Base-by-base conservation (phyloP, 345 rosid species). In the Eucalyptus pauciflora region DNA sequence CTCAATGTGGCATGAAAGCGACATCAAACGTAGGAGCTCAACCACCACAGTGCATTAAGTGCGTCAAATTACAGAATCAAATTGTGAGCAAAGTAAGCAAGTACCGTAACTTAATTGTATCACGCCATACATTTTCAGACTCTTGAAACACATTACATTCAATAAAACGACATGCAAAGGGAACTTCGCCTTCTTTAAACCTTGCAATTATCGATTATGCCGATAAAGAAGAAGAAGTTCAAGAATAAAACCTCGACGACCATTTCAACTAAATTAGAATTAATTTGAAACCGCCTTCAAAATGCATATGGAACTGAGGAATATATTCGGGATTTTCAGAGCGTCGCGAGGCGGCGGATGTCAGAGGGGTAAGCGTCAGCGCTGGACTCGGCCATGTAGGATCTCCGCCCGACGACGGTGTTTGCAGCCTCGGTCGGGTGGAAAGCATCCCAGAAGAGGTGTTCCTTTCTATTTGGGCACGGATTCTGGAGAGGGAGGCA, bases 371-470 rank as follows among this genome's bases (percentile, higher is more conserved):
- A 93, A 86, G 93, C 93, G 16, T 96, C 97, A 0, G 96, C 88
- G 1, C 96, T 6, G 12, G 96, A 92, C 88, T 92, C 91, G 2
- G 95, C 96, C 12, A 85, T 90, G 90, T 91, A 96, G 1, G 98
- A 93, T 88, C 98, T 93, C 86, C 89, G 89, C 7, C 91, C 98
- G 45, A 96, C 88, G 24, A 96, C 12, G 41, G 50, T 86, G 54
- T 95, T 96, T 2, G 95, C 95, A 13, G 95, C 94, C 71, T 96
- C 95, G 0, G 95, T 90, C 8, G 98, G 98, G 80, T 96, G 98
- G 79, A 93, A 96, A 2, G 96, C 95, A 27, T 96, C 98, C 98
- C 98, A 95, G 69, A 95, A 96, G 83, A 94, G 89, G 43, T 95
- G 93, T 4, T 93, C 94, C 10, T 88, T 92, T 87, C 97, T 92